Percentiles rank a stretch among this genome's conserved stretches.
Evolutionary conservation across 2,329 filamentous ascomycete genomes (phyloP).

Genomic region (Neofusicoccum parvum): DNA sequence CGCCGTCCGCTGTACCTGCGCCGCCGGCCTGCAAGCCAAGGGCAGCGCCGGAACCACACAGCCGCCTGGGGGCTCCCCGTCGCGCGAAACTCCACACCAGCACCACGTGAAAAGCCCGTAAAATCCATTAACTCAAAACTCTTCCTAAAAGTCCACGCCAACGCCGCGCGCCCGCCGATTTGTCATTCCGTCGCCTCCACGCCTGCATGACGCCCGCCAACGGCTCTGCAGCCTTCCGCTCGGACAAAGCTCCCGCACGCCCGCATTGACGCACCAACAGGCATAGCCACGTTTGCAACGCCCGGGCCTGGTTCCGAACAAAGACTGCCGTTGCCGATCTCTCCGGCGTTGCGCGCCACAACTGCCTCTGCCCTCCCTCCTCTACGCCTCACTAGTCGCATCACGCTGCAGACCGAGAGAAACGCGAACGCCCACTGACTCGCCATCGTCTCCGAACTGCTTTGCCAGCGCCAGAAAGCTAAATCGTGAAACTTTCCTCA

Average conservation of each 20-base stretch:
- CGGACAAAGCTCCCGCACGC: slow-evolving; percentile 14
- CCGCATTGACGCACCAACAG: slow-evolving; percentile 19
- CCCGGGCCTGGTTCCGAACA: slow-evolving; percentile 15
- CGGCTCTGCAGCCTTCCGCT: slow-evolving; percentile 17
- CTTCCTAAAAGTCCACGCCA: neutral
- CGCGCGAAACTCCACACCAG: neutral
- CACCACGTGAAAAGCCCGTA: neutral
- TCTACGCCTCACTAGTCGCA: slow-evolving; percentile 6
- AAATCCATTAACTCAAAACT: slow-evolving; percentile 14
- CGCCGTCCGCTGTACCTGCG: slow-evolving; percentile 1
- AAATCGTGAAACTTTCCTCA: slow-evolving; percentile 14
- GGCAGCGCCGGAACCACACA: neutral
- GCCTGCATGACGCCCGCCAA: slow-evolving; percentile 13
- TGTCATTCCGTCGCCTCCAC: slow-evolving; percentile 4
- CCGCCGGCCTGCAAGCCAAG: slow-evolving; percentile 12
- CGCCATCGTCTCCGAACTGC: slow-evolving; percentile 4
- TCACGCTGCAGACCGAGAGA: neutral
- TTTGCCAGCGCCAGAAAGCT: slow-evolving; percentile 3
- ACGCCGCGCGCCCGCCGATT: neutral
- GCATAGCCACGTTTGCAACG: slow-evolving; percentile 19
- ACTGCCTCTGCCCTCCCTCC: neutral
- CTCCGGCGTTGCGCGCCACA: slow-evolving; percentile 6
- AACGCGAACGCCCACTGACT: neutral
- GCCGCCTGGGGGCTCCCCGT: neutral
- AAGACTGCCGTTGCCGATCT: slow-evolving; percentile 17